Evolutionary conservation across 1,284 basidiomycete genomes (phyloP).

Genomic region (Mycena sp.): DNA sequence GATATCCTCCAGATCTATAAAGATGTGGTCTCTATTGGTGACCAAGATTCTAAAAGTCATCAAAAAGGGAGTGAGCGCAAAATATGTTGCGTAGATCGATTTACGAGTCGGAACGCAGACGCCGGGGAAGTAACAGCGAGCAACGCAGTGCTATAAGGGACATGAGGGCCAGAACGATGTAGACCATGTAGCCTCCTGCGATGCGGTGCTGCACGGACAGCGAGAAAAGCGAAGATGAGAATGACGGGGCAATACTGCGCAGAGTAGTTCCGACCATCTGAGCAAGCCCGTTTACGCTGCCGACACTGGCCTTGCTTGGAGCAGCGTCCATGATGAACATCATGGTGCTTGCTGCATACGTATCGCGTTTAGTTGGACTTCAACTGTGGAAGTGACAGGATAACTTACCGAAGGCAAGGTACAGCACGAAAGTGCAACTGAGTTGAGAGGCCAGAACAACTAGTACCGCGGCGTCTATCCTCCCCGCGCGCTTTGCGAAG

Average conservation of each 20-base stretch:
- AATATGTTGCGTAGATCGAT: no score
- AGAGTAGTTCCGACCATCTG: constrained; percentile 26
- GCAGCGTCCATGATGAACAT: constrained; percentile 20
- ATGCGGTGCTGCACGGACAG: constrained; percentile 16
- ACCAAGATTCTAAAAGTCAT: no score
- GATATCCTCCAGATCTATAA: no score
- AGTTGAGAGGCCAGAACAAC: constrained; percentile 31
- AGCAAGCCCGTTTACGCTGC: constrained; percentile 28
- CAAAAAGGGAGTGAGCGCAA: no score
- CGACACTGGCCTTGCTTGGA: constrained; percentile 16
- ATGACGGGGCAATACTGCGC: constrained; percentile 9
- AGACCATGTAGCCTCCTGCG: constrained; percentile 23
- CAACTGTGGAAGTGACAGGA: neutral
- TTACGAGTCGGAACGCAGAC: constrained; percentile 14
- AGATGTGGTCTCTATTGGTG: no score
- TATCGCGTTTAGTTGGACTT: neutral
- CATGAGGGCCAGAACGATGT: neutral
- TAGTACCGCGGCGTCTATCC: constrained; percentile 32
- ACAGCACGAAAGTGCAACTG: neutral
- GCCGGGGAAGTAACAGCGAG: constrained; percentile 7
- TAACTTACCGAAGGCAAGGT: constrained; percentile 11
- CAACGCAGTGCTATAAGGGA: neutral
- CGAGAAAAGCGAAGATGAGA: constrained; percentile 23
- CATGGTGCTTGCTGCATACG: neutral
- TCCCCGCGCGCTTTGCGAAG: constrained; percentile 35